phyloP scores from a whole-genome alignment of 441 rosid genomes.

The Gossypium schwendimanii region DNA sequence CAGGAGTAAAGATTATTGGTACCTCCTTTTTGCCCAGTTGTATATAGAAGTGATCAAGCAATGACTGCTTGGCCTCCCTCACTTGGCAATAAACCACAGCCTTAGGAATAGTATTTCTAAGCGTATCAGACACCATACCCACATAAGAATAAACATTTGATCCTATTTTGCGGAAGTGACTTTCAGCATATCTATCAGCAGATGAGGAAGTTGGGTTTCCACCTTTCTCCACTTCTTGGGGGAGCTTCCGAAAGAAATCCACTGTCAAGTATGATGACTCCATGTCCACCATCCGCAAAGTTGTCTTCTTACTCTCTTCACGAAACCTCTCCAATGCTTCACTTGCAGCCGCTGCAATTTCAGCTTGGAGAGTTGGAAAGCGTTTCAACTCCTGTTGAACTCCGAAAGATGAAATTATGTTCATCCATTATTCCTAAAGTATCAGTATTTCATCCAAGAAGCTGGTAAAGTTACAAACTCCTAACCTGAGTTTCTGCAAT shows the following conservation, averaged over 20 bases:
- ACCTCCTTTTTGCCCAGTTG: slow-evolving; percentile 71
- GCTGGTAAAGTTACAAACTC: not conserved
- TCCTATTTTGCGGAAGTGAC: slow-evolving; percentile 70
- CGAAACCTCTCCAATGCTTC: slow-evolving; percentile 68
- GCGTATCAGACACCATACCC: slow-evolving; percentile 69
- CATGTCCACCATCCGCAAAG: slow-evolving; percentile 73
- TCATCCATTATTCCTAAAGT: not conserved
- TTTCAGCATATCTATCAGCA: slow-evolving; percentile 54
- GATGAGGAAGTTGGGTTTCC: slow-evolving; percentile 30
- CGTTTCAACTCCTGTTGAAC: slow-evolving; percentile 72
- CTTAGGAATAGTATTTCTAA: slow-evolving; percentile 67
- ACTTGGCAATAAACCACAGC: slow-evolving; percentile 84
- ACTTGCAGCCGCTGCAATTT: slow-evolving; percentile 60
- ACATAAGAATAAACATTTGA: slow-evolving; percentile 64
- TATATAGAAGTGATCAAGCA: slow-evolving; percentile 60
- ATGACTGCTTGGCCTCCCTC: slow-evolving; percentile 60
- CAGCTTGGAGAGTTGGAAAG: slow-evolving; percentile 75
- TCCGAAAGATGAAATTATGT: not conserved
- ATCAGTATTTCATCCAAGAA: not conserved
- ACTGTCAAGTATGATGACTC: slow-evolving; percentile 82
- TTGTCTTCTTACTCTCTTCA: slow-evolving; percentile 74
- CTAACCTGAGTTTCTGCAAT: slow-evolving; percentile 68
- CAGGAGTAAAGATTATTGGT: not conserved
- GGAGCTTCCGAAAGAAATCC: slow-evolving; percentile 77
- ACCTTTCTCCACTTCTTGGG: slow-evolving; percentile 58